phyloP scores from a whole-genome alignment of 306 rosid genomes.

The Pterocarpus macrocarpus region DNA sequence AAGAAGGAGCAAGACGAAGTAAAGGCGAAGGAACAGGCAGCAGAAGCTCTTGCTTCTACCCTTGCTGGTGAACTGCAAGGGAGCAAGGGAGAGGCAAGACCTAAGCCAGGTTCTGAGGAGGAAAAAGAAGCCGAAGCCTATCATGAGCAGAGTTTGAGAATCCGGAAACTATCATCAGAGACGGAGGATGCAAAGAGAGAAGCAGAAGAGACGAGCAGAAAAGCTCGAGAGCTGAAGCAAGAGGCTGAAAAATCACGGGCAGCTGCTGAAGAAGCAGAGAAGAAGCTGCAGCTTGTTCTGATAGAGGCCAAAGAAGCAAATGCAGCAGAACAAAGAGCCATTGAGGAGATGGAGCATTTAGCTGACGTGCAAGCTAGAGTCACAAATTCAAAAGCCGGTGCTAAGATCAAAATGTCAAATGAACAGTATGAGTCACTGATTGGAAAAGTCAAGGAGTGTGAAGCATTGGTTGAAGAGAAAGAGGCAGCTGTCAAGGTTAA shows the following conservation, averaged over 20 bases:
- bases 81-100: slow-evolving; percentile 37
- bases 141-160: slow-evolving; percentile 44
- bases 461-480: slow-evolving; percentile 58
- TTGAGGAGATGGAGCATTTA: slow-evolving; percentile 60
- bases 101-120: slow-evolving; percentile 28
- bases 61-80: slow-evolving; percentile 46
- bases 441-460: slow-evolving; percentile 58
- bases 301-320: slow-evolving; percentile 69
- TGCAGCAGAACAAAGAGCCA: slow-evolving; percentile 65
- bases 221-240: slow-evolving; percentile 54
- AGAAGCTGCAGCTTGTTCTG: slow-evolving; percentile 52
- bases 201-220: slow-evolving; percentile 63
- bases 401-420: slow-evolving; percentile 59
- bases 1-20: slow-evolving; percentile 55
- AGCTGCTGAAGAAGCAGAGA: slow-evolving; percentile 59
- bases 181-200: slow-evolving; percentile 59
- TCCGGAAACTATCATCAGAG: slow-evolving; percentile 56
- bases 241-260: slow-evolving; percentile 57
- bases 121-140: slow-evolving; percentile 34
- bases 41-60: slow-evolving; percentile 51
- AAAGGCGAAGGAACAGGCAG: slow-evolving; percentile 50
- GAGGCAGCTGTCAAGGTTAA: slow-evolving; percentile 60
- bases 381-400: slow-evolving; percentile 41
- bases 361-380: slow-evolving; percentile 42
- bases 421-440: slow-evolving; percentile 63